Percentiles rank a stretch among this genome's conserved stretches.
These are phyloP conservation scores for Yamadazyma friedrichii DNA, from an alignment of 1,139 yeast genomes.

Conservation along the genomic window DNA sequence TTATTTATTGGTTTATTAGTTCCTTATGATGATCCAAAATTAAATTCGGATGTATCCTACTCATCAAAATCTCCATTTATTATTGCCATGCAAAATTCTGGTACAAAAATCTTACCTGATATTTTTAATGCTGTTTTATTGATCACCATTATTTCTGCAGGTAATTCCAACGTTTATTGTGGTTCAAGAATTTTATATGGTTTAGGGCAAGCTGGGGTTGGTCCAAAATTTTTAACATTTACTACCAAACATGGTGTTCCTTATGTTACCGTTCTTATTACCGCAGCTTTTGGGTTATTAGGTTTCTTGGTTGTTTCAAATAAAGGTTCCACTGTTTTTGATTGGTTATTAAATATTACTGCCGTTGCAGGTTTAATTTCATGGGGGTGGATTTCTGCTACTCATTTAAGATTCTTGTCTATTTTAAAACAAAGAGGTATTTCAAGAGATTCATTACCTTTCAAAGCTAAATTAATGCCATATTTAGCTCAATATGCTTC, in stretches of 20 bases:
- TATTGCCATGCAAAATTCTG: constrained; percentile 62
- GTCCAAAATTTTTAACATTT: constrained; percentile 53
- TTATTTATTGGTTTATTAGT: constrained; percentile 81
- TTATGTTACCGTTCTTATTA: constrained; percentile 52
- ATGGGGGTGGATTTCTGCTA: constrained; percentile 66
- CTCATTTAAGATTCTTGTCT: constrained; percentile 68
- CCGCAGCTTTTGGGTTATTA: constrained; percentile 61
- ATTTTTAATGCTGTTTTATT: constrained; percentile 76
- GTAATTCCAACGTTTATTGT: constrained; percentile 76
- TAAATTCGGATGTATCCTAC: constrained; percentile 24
- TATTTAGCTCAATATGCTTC: constrained; percentile 59
- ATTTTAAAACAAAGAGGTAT: constrained; percentile 60
- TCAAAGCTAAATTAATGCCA: constrained; percentile 69
- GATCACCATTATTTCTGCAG: constrained; percentile 71
- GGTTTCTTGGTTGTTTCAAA: constrained; percentile 69
- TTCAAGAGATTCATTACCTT: constrained; percentile 64
- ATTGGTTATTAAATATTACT: constrained; percentile 80
- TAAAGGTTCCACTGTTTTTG: constrained; percentile 67
- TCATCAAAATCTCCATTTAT: constrained; percentile 53
- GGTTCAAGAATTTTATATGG: constrained; percentile 74
- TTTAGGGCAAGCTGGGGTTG: constrained; percentile 58
- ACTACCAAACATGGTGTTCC: constrained; percentile 71
- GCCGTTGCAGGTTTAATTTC: constrained; percentile 75
- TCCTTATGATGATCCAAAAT: constrained; percentile 66
- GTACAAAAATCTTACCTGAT: constrained; percentile 66